Conservation (phyloP, 1,284 basidiomycete species). For the Tilletia caries region DNA sequence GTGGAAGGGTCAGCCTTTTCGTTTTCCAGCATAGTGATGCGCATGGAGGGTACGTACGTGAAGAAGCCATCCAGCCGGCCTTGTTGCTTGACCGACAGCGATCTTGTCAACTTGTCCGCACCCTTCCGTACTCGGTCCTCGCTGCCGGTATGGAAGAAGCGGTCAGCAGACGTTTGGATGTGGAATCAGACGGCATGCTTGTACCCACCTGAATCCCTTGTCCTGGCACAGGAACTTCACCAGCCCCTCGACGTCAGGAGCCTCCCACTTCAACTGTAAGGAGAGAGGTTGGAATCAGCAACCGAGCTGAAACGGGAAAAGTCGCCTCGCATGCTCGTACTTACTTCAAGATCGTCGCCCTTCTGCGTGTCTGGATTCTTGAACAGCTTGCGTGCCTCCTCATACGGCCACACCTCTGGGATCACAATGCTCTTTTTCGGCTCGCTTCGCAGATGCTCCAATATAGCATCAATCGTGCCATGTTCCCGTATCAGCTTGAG, state of each 20-base stretch:
- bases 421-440: constrained; percentile 58
- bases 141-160: constrained; percentile 57
- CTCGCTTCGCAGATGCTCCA: constrained; percentile 67
- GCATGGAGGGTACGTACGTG: constrained; percentile 25
- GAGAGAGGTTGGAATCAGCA: not conserved
- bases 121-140: constrained; percentile 95
- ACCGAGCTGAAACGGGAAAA: not conserved
- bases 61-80: constrained; percentile 95
- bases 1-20: not conserved
- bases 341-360: constrained; percentile 79
- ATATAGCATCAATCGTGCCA: constrained; percentile 73
- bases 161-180: constrained; percentile 7
- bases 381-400: constrained; percentile 88
- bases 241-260: constrained; percentile 87
- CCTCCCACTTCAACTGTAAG: constrained; percentile 82
- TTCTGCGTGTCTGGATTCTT: constrained; percentile 81
- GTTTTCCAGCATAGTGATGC: not conserved
- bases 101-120: constrained; percentile 85
- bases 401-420: constrained; percentile 94
- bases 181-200: constrained; percentile 62
- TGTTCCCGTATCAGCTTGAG: constrained; percentile 87
- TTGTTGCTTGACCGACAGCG: constrained; percentile 86
- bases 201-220: constrained; percentile 89
- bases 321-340: constrained; percentile 24
- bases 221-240: constrained; percentile 90